Evolutionary conservation across 768 basidiomycete species (phyloP).

Genomic region (Jaapia argillacea): DNA sequence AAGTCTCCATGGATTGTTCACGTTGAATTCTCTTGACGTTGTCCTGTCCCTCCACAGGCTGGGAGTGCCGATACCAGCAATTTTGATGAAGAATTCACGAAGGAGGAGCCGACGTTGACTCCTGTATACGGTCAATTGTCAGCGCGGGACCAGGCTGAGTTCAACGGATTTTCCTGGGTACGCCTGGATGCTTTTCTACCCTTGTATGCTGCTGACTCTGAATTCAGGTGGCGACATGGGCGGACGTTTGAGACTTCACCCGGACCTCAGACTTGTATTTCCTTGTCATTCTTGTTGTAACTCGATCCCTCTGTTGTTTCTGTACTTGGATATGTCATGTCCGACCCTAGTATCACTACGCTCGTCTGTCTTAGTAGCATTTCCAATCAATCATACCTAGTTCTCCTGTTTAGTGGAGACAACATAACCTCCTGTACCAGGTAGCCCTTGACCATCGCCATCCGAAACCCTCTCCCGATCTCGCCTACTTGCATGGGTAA

Average conservation of each 20-base stretch:
- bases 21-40: conserved; percentile 6
- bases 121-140: conserved; percentile 94
- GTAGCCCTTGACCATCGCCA: conserved; percentile 29
- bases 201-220: conserved; percentile 10
- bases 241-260: conserved; percentile 23
- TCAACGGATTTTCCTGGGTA: conserved; percentile 97
- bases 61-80: conserved; percentile 85
- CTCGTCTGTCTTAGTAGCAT: conserved; percentile 12
- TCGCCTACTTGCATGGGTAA: conserved; percentile 39
- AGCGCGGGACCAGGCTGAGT: conserved; percentile 85
- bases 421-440: conserved; percentile 67
- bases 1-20: conserved; percentile 19
- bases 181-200: conserved; percentile 10
- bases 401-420: conserved; percentile 21
- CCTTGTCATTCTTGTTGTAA: not conserved
- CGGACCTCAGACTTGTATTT: conserved; percentile 1
- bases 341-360: conserved; percentile 8
- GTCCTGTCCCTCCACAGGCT: conserved; percentile 34
- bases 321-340: not conserved
- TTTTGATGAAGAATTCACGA: conserved; percentile 96
- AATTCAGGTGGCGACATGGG: conserved; percentile 28
- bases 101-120: conserved; percentile 93
- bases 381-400: not conserved
- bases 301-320: not conserved
- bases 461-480: conserved; percentile 25